A percentile compares a stretch with the other conserved stretches of the same genome.
Evolutionary conservation across 2,329 filamentous ascomycete species (phyloP).

Genomic region (Balansia obtecta): DNA sequence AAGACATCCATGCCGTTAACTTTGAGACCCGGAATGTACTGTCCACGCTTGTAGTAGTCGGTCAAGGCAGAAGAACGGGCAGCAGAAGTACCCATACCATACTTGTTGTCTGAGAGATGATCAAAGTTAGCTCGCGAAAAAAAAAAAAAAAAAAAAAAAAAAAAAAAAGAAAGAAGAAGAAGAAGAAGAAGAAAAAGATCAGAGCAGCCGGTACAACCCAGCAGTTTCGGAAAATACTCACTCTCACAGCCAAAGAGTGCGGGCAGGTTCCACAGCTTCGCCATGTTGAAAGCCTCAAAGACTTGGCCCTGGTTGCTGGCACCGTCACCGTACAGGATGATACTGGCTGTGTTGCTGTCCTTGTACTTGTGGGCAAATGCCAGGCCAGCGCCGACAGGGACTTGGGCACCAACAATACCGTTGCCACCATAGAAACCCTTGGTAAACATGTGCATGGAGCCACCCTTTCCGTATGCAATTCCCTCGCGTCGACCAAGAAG

Average conservation of each 20-base stretch:
- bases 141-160: not conserved
- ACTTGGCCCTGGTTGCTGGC: constrained; percentile 99
- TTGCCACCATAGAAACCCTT: constrained; percentile 98
- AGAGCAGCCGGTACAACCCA: no score
- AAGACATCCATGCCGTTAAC: constrained; percentile 99
- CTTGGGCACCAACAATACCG: constrained; percentile 97
- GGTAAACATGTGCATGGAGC: constrained; percentile 99
- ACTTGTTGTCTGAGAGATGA: constrained; percentile 78
- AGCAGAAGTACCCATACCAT: constrained; percentile 97
- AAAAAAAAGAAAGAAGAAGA: not conserved
- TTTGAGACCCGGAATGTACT: constrained; percentile 99
- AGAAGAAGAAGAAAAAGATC: not conserved
- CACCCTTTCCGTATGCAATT: constrained; percentile 97
- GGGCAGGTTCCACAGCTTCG: constrained; percentile 95
- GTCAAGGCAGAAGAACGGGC: constrained; percentile 88
- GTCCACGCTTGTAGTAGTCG: constrained; percentile 99
- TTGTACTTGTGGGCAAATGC: constrained; percentile 96
- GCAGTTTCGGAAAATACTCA: constrained; percentile 36
- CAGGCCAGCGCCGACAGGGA: constrained; percentile 90
- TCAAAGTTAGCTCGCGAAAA: not conserved
- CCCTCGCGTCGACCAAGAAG: constrained; percentile 88
- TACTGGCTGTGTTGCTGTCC: constrained; percentile 69
- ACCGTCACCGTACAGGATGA: constrained; percentile 94
- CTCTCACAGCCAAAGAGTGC: constrained; percentile 97
- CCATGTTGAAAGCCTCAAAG: constrained; percentile 99